Evolutionary conservation across 768 basidiomycete genomes (phyloP), one percentile per base, ranked within the genome.

Genomic region (Erythrobasidium yunnanense): DNA sequence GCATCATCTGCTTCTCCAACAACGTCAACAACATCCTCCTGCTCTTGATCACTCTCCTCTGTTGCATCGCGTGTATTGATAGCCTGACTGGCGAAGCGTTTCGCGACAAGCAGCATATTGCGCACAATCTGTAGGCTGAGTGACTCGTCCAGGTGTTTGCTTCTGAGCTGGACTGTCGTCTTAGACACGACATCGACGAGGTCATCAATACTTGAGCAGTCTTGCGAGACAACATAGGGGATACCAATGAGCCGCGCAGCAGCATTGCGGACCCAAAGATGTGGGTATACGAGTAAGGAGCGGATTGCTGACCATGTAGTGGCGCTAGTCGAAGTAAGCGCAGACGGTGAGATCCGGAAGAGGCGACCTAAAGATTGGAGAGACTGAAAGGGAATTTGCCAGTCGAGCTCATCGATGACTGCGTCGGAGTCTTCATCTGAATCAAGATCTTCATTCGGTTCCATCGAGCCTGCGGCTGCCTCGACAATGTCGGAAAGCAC

Each of bases 71-170:
- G 70, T 17, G 56, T 46, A 34, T 46, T 66, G 1, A 29, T 30
- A 27, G 35, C 76, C 33, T 81, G 73, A 25, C 79, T 76, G 66
- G 79, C 80, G 75, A 88, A 93, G 75, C 85, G 86, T 76, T 88
- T 91, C 23, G 88, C 89, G n/a, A 93, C 78, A 73, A 87, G 91
- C 72, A 92, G 90, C 25, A 97, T 75, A 71, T 96, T 90, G 79
- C 95, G 96, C 71, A 93, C 89, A 8, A 89, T 77, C 77, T 96
- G 90, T 70, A 90, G 73, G 66, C 84, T 80, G n/a, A 88, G 79
- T 0, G 80, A 72, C 23, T 84, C 84, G 69, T 88, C 87, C 49
- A 90, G 76, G 67, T 88, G 82, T 17, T 84, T 81, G 72, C 90
- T 90, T 77, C 86, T 87, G 67, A 99, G 81, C 73, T 96, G 84